phyloP scores from a whole-genome alignment of 805 yeast genomes.

The Kockiozyma suomiensis region DNA sequence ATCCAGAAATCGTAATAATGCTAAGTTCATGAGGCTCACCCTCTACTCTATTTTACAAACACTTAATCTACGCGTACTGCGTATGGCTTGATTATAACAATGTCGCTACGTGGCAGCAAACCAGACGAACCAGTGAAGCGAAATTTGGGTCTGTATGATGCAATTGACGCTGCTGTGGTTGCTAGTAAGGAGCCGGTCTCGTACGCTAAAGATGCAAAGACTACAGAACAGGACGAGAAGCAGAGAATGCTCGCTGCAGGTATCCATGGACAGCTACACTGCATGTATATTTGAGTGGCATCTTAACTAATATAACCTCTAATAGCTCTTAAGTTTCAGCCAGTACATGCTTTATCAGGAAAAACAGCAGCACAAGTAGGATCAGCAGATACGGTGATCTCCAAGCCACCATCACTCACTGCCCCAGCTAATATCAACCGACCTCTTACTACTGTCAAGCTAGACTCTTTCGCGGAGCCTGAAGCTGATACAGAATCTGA shows the following conservation, averaged over 20 bases:
- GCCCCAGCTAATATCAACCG: neutral
- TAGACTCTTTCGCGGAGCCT: neutral
- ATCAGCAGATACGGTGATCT: constrained; percentile 11
- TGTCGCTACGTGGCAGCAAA: neutral
- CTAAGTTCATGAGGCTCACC: constrained; percentile 1
- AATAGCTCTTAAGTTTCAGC: constrained; percentile 28
- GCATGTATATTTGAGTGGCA: too few relatives aligned
- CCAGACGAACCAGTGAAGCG: neutral
- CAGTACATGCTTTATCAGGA: constrained; percentile 9
- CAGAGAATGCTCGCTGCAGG: constrained; percentile 18
- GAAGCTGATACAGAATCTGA: neutral
- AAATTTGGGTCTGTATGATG: constrained; percentile 12
- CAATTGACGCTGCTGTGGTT: constrained; percentile 2
- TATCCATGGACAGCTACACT: too few relatives aligned
- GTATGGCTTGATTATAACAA: too few relatives aligned
- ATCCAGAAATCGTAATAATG: neutral
- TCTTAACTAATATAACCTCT: neutral
- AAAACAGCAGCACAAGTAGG: neutral
- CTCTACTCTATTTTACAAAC: too few relatives aligned
- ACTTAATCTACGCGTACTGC: too few relatives aligned
- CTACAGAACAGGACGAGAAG: constrained; percentile 7
- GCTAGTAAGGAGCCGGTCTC: constrained; percentile 16
- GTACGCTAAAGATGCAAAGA: neutral
- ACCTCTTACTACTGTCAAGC: constrained; percentile 1
- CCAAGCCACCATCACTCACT: constrained; percentile 16